Conservation (phyloP, 1,139 yeast species). For the Geotrichum reessii region DNA sequence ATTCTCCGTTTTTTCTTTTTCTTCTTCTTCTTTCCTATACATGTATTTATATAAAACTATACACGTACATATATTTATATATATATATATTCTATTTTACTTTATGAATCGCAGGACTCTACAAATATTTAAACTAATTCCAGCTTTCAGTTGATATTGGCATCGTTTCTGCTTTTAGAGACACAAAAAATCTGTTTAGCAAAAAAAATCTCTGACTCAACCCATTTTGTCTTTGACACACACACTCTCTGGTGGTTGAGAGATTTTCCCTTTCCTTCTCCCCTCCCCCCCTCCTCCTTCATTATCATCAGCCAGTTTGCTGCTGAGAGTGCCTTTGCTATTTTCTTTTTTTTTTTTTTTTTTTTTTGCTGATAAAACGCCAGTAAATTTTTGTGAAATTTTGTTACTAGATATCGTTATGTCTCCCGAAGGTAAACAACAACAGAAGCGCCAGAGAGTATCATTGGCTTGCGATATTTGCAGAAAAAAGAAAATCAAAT, state of each 20-base stretch:
- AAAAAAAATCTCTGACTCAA: too few relatives aligned
- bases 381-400: too few relatives aligned
- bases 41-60: too few relatives aligned
- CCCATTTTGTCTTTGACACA: too few relatives aligned
- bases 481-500: conserved; percentile 62
- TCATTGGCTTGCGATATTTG: conserved; percentile 57
- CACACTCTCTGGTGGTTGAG: too few relatives aligned
- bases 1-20: neutral
- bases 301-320: too few relatives aligned
- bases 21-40: neutral
- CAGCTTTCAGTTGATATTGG: too few relatives aligned
- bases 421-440: neutral
- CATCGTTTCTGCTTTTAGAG: too few relatives aligned
- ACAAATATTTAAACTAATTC: neutral
- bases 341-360: neutral
- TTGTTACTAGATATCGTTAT: neutral
- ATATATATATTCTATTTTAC: neutral
- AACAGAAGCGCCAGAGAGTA: conserved; percentile 26
- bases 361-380: neutral
- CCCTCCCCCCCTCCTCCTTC: too few relatives aligned
- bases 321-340: too few relatives aligned
- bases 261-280: too few relatives aligned
- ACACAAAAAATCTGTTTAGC: too few relatives aligned
- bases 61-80: neutral
- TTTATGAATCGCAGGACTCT: neutral